phyloP scores from a whole-genome alignment of 2,329 filamentous ascomycete genomes.

The Phyllosticta ampelicida region DNA sequence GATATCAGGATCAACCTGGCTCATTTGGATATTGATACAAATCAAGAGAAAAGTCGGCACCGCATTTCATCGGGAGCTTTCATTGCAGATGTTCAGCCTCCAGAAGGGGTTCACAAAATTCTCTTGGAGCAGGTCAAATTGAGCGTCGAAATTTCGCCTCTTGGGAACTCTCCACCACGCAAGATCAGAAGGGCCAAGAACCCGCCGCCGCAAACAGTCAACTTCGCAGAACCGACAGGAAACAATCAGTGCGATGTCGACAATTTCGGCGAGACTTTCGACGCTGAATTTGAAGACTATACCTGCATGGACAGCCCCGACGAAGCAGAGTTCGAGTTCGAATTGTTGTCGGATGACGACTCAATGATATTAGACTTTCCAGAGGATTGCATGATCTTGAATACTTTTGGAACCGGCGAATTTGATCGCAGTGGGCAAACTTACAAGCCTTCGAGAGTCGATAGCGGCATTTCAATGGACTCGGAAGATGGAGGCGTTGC shows the following conservation, averaged over 20 bases:
- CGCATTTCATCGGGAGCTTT: slow-evolving; percentile 18
- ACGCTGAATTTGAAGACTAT: not conserved
- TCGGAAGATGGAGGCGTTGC: not conserved
- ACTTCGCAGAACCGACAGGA: not conserved
- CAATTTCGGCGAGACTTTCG: not conserved
- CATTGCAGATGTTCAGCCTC: slow-evolving; percentile 21
- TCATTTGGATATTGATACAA: slow-evolving; percentile 10
- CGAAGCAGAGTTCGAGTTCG: not conserved
- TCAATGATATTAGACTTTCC: not conserved
- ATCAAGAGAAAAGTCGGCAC: slow-evolving; percentile 13
- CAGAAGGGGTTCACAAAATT: slow-evolving; percentile 18
- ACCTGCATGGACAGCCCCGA: not conserved
- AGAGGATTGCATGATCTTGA: not conserved
- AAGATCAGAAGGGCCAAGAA: not conserved
- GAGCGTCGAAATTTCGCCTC: slow-evolving; percentile 13
- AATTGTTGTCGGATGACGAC: not conserved
- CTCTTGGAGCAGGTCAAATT: slow-evolving; percentile 22
- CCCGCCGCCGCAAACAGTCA: not conserved
- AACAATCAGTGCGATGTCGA: not conserved
- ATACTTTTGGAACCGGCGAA: not conserved
- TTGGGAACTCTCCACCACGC: not conserved
- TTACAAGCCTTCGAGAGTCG: not conserved
- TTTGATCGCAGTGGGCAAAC: not conserved
- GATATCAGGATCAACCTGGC: slow-evolving; percentile 18
- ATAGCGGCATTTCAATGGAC: not conserved